Conservation (phyloP, 306 rosid species). For the Datisca glomerata region DNA sequence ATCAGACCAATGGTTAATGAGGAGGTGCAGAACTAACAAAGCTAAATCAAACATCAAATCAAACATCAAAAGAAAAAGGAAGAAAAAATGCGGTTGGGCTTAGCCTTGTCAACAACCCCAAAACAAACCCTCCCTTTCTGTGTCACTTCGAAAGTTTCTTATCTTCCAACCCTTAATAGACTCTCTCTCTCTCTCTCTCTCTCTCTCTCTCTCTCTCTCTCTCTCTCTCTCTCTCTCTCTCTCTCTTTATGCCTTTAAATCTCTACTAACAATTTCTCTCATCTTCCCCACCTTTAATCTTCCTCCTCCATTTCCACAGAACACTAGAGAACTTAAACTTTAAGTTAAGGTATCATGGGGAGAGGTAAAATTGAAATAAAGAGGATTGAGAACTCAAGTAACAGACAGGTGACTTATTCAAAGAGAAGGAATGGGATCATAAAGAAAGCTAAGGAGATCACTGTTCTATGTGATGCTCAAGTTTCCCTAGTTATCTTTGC, state of each 20-base stretch:
- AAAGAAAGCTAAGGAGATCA: slow-evolving; percentile 77
- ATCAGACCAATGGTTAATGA: too few species aligned
- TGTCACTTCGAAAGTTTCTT: slow-evolving; percentile 49
- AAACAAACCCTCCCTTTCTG: slow-evolving; percentile 45
- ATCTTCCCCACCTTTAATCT: too few species aligned
- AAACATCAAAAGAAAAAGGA: too few species aligned
- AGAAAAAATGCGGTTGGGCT: slow-evolving; percentile 27
- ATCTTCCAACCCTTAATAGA: slow-evolving; percentile 45
- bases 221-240: neutral
- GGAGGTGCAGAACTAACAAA: too few species aligned
- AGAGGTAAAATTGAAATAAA: slow-evolving; percentile 96
- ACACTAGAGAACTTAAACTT: neutral
- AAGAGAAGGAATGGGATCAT: slow-evolving; percentile 79
- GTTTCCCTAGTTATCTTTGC: slow-evolving; percentile 56
- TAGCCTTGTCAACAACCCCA: slow-evolving; percentile 51
- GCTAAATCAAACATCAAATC: slow-evolving; percentile 11
- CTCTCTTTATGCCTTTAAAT: slow-evolving; percentile 3
- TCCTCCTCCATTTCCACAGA: slow-evolving; percentile 11
- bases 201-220: slow-evolving; percentile 6
- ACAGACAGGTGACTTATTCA: slow-evolving; percentile 77
- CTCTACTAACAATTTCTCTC: too few species aligned
- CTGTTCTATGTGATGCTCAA: slow-evolving; percentile 79
- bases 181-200: slow-evolving; percentile 15
- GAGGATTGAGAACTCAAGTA: slow-evolving; percentile 79
- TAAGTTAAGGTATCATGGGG: slow-evolving; percentile 40